phyloP scores from a whole-genome alignment of 495 filamentous ascomycete species.

The Platismatia glauca region DNA sequence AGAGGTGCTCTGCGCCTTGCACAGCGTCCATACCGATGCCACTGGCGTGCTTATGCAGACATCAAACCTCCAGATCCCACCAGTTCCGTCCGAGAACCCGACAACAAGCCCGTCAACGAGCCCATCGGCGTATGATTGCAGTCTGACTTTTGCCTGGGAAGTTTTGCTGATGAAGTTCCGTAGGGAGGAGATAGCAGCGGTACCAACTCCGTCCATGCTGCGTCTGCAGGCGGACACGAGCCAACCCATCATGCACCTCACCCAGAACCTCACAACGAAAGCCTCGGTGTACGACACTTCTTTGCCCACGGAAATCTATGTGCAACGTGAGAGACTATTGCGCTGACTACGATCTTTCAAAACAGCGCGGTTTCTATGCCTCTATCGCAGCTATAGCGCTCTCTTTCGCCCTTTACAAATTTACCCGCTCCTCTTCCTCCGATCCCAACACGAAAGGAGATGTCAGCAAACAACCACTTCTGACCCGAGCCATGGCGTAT shows the following conservation, averaged over 20 bases:
- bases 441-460: slow-evolving; percentile 27
- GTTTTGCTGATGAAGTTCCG: not conserved
- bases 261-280: slow-evolving; percentile 50
- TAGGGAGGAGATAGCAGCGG: slow-evolving; percentile 15
- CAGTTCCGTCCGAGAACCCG: slow-evolving; percentile 1
- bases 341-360: not conserved
- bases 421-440: slow-evolving; percentile 30
- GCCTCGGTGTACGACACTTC: slow-evolving; percentile 48
- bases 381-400: slow-evolving; percentile 50
- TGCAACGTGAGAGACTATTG: slow-evolving; percentile 12
- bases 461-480: slow-evolving; percentile 40
- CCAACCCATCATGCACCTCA: slow-evolving; percentile 28
- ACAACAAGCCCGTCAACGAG: not conserved
- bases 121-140: slow-evolving; percentile 6
- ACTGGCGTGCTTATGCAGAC: slow-evolving; percentile 16
- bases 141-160: not conserved
- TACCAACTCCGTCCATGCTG: slow-evolving; percentile 14
- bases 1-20: slow-evolving; percentile 7
- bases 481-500: slow-evolving; percentile 50
- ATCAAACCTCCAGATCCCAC: slow-evolving; percentile 15
- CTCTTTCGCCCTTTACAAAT: slow-evolving; percentile 48
- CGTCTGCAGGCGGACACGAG: slow-evolving; percentile 15
- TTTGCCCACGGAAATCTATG: slow-evolving; percentile 12
- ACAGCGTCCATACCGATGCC: slow-evolving; percentile 3
- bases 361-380: slow-evolving; percentile 59